phyloP scores from a whole-genome alignment of 805 yeast genomes.

The Jamesozyma piceae region DNA sequence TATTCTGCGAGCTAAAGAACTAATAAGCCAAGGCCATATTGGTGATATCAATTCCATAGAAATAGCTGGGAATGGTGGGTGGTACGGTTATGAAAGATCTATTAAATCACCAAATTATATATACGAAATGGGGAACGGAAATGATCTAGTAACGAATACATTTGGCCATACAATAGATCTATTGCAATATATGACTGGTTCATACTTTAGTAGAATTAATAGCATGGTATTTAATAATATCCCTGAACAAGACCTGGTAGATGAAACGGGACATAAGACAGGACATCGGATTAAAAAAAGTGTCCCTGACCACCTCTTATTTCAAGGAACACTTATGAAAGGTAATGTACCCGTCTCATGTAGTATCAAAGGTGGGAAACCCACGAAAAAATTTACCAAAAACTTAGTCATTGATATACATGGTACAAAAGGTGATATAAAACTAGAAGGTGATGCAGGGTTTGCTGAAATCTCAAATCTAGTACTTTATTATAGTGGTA shows the following conservation, averaged over 20 bases:
- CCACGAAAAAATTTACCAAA: constrained; percentile 27
- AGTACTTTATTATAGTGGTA: constrained; percentile 26
- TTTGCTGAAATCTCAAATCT: constrained; percentile 27
- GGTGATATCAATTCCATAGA: constrained; percentile 27
- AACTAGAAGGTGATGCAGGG: constrained; percentile 30
- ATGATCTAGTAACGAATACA: constrained; percentile 22
- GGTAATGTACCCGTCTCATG: constrained; percentile 27
- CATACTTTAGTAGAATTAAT: constrained; percentile 23
- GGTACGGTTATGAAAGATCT: constrained; percentile 27
- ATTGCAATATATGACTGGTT: constrained; percentile 24
- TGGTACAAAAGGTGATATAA: constrained; percentile 28
- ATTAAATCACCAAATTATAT: constrained; percentile 20
- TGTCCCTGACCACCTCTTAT: constrained; percentile 26
- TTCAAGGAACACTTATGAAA: constrained; percentile 22
- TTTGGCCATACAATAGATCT: constrained; percentile 28
- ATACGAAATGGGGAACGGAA: constrained; percentile 23
- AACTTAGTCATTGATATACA: constrained; percentile 28
- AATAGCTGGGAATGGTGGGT: constrained; percentile 26
- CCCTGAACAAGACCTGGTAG: constrained; percentile 22
- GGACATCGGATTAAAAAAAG: constrained; percentile 18
- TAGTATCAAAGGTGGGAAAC: constrained; percentile 28
- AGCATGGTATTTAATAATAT: constrained; percentile 27
- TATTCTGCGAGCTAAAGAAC: constrained; percentile 25
- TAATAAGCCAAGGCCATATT: constrained; percentile 23
- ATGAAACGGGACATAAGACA: constrained; percentile 18